Base-by-base conservation (phyloP, 139 green algal species). In the Pleodorina starrii region DNA sequence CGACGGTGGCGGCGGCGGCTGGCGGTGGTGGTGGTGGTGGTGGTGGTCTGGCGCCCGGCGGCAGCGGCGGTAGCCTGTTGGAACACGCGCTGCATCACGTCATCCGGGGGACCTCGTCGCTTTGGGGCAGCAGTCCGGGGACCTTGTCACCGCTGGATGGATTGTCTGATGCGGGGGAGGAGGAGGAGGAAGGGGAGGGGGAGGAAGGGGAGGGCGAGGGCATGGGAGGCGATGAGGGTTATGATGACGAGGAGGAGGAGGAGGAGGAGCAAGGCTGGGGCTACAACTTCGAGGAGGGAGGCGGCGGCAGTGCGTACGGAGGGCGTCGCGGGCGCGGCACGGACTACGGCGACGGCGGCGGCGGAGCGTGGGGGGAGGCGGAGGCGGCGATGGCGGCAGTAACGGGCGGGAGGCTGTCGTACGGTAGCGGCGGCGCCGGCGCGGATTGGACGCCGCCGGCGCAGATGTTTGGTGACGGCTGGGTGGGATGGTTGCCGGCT, bases 101-200 rank as follows among this genome's bases (percentile, higher is more conserved):
- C 50, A 32, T 86, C 23, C 78, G 78, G 0, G 3, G 79, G 0
- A 75, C 79, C 19, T 72, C 50, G 10, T 86, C 79, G 35, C 57
- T 86, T 32, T 29, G 69, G 40, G 79, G 59, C 40, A 76, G 38
- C 79, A 76, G 36, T 11, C 57, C 79, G 10, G 79, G 79, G 3
- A 75, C 11, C 12, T n/a, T 86, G 42, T 76, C 79, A 17, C 79
- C 79, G 0, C 40, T 86, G 57, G 79, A 75, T 9, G 79, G 79
- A 0, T 17, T 86, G 57, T 76, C 57, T 5, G 57, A 86, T 0
- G 79, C 21, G 25, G 40, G 25, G 0, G 79, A 86, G 1, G 79
- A 75, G 9, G 36, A 73, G 19, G 54, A 74, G 1, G 78, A 57
- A 36, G 77, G 21, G 1, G 25, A 27, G 16, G 50, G 25, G 36